Conservation (phyloP, 1,139 yeast species). For the Wickerhamomyces sp. region DNA sequence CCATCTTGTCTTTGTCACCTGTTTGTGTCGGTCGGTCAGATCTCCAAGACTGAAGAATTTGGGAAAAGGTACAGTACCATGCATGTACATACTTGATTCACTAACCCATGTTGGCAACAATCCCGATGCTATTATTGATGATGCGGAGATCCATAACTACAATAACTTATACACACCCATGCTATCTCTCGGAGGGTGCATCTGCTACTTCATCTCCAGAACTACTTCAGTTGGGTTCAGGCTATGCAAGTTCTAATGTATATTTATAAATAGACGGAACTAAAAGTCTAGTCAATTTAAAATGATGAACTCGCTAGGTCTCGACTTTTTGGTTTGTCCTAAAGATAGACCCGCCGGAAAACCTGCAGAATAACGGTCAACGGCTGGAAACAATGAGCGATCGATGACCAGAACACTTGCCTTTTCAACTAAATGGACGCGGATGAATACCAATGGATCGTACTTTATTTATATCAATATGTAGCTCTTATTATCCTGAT, state of each 20-base stretch:
- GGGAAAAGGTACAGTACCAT: conserved; percentile 46
- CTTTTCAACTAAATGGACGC: too few relatives aligned
- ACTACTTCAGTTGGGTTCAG: conserved; percentile 31
- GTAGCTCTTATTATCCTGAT: too few relatives aligned
- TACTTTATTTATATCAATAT: too few relatives aligned
- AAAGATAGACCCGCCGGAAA: too few relatives aligned
- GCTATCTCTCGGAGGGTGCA: conserved; percentile 28
- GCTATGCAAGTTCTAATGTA: conserved; percentile 12
- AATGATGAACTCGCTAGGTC: too few relatives aligned
- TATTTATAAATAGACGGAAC: too few relatives aligned
- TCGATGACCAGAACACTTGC: too few relatives aligned
- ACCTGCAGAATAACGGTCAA: too few relatives aligned
- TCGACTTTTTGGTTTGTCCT: too few relatives aligned
- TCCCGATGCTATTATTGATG: conserved; percentile 41
- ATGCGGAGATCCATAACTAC: conserved; percentile 28
- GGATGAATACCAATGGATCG: too few relatives aligned
- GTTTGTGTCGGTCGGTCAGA: conserved; percentile 52
- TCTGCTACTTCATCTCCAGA: conserved; percentile 30
- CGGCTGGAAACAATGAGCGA: too few relatives aligned
- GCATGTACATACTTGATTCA: conserved; percentile 38
- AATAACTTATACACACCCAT: conserved; percentile 33
- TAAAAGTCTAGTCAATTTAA: too few relatives aligned
- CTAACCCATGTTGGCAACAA: conserved; percentile 43
- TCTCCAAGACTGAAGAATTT: conserved; percentile 46
- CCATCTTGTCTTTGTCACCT: conserved; percentile 41